Percentiles rank a stretch among this genome's conserved stretches.
These are phyloP conservation scores for Talaromyces sp. DNA, from an alignment of 2,329 filamentous ascomycete species.

Conservation along the genomic window DNA sequence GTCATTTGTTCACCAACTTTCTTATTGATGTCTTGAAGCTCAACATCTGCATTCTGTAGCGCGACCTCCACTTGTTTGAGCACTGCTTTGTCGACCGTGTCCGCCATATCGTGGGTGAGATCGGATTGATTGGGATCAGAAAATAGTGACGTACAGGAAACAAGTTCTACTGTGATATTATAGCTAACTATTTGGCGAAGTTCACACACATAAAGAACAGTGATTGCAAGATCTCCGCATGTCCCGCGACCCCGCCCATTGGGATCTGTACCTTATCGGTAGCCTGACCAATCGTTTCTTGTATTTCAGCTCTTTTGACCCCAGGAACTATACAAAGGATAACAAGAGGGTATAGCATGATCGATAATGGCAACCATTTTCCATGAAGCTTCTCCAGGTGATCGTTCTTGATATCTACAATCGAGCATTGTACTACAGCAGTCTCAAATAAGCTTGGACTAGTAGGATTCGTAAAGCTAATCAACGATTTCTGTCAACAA, in stretches of 20 bases:
- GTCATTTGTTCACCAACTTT: slow-evolving; percentile 4
- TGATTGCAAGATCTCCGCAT: not conserved
- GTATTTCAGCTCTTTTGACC: not conserved
- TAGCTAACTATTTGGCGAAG: not conserved
- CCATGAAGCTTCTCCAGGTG: not conserved
- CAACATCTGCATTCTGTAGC: slow-evolving; percentile 5
- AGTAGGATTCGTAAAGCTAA: not conserved
- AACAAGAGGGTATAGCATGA: not conserved
- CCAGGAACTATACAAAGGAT: not conserved
- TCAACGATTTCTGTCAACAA: not conserved
- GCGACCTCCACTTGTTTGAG: slow-evolving; percentile 10
- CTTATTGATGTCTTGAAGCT: slow-evolving; percentile 14
- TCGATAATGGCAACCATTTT: not conserved
- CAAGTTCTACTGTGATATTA: not conserved
- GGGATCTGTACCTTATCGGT: not conserved
- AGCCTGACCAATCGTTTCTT: not conserved
- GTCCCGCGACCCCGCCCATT: not conserved
- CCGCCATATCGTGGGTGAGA: not conserved
- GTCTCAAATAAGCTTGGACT: not conserved
- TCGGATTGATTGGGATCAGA: not conserved
- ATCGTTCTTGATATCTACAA: not conserved
- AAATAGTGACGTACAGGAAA: not conserved
- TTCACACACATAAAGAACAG: not conserved
- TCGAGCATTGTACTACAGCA: not conserved
- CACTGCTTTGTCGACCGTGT: not conserved